These are phyloP conservation scores for Mortierella polycephala DNA, from an alignment of 371 early-diverging fungal species.

Conservation along the genomic window DNA sequence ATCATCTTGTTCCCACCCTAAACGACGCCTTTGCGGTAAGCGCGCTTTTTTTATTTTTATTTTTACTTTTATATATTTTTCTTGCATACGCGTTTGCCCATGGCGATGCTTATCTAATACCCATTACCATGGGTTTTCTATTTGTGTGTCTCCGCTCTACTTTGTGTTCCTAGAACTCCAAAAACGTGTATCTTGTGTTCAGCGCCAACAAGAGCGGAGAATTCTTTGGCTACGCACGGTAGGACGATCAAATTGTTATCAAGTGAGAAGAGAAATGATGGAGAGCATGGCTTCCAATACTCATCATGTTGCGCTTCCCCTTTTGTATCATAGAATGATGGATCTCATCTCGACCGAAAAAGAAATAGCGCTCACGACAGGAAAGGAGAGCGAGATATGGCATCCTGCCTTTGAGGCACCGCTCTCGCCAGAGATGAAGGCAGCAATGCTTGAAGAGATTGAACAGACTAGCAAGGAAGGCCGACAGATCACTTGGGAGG, in stretches of 20 bases:
- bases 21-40: conserved; percentile 61
- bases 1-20: conserved; percentile 60
- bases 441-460: conserved; percentile 35
- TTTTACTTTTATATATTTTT: too few relatives aligned
- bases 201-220: conserved; percentile 67
- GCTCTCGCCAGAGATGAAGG: conserved; percentile 45
- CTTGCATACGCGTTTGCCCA: background rate
- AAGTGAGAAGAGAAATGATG: too few relatives aligned
- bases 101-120: background rate
- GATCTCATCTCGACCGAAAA: conserved; percentile 33
- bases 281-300: too few relatives aligned
- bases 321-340: conserved; percentile 26
- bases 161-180: conserved; percentile 43
- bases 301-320: background rate
- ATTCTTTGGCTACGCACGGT: conserved; percentile 65
- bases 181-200: conserved; percentile 64
- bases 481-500: conserved; percentile 24
- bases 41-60: background rate
- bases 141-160: background rate
- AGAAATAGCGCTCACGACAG: conserved; percentile 8
- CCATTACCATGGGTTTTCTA: too few relatives aligned
- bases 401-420: conserved; percentile 24
- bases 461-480: conserved; percentile 42
- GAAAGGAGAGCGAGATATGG: conserved; percentile 30
- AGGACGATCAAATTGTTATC: conserved; percentile 3